phyloP scores from a whole-genome alignment of 805 yeast genomes.

The Metschnikowia koreensis region DNA sequence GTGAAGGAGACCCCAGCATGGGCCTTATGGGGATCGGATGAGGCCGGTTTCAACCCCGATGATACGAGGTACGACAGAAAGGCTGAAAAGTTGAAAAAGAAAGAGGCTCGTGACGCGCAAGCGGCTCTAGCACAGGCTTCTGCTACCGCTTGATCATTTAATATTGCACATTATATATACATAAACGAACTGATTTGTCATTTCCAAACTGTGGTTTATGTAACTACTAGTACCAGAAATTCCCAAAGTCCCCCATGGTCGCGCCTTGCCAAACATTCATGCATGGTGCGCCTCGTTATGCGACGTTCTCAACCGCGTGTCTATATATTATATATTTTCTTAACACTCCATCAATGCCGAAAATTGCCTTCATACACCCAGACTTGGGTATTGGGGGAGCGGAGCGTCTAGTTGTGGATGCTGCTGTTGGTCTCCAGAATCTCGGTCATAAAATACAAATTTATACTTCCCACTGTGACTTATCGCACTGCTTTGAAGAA shows the following conservation, averaged over 20 bases:
- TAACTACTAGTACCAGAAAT: too few relatives aligned
- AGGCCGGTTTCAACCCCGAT: slow-evolving; percentile 87
- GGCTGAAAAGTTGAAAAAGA: slow-evolving; percentile 55
- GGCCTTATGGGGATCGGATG: slow-evolving; percentile 85
- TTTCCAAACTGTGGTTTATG: too few relatives aligned
- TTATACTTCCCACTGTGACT: slow-evolving; percentile 90
- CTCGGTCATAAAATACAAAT: slow-evolving; percentile 56
- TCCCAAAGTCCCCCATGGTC: too few relatives aligned
- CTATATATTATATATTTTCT: background rate
- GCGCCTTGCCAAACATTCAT: too few relatives aligned
- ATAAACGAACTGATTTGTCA: background rate
- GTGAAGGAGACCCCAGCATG: slow-evolving; percentile 79
- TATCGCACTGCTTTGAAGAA: slow-evolving; percentile 87
- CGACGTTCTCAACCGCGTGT: background rate
- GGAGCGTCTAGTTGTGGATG: slow-evolving; percentile 93
- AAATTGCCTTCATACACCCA: slow-evolving; percentile 88
- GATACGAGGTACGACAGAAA: slow-evolving; percentile 69
- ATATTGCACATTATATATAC: background rate
- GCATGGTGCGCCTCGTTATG: background rate
- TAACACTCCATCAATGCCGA: slow-evolving; percentile 20
- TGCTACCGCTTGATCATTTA: background rate
- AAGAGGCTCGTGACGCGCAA: slow-evolving; percentile 34
- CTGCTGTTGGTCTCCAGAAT: slow-evolving; percentile 82
- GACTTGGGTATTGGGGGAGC: slow-evolving; percentile 98
- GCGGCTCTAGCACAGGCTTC: slow-evolving; percentile 11